A percentile compares a stretch with the other conserved stretches of the same genome.
Conservation (phyloP, 345 rosid species). For the Lenwebbia sp. region DNA sequence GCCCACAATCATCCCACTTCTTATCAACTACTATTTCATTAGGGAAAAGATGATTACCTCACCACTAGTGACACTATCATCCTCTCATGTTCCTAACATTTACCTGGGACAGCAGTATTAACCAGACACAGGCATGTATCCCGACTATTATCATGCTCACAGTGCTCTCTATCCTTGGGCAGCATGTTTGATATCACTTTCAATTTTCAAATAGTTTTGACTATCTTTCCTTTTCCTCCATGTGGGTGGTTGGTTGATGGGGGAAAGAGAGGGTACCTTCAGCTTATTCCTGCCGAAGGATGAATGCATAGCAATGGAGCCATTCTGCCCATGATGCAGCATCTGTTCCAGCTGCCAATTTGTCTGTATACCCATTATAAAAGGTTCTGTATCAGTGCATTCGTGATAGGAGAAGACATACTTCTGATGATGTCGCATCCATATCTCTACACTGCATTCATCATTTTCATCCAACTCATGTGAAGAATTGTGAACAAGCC, state of each 20-base stretch:
- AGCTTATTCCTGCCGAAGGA: slow-evolving; percentile 38
- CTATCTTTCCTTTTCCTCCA: background rate
- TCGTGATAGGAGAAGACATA: slow-evolving; percentile 39
- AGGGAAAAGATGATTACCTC: background rate
- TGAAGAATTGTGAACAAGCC: slow-evolving; percentile 28
- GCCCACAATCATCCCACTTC: background rate
- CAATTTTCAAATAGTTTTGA: background rate
- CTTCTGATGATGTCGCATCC: slow-evolving; percentile 42
- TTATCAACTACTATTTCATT: background rate
- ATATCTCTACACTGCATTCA: slow-evolving; percentile 25
- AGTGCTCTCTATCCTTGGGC: background rate
- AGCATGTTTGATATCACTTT: background rate
- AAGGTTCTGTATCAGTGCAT: slow-evolving; percentile 18
- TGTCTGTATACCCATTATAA: slow-evolving; percentile 41
- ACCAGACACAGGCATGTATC: background rate
- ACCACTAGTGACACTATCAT: background rate
- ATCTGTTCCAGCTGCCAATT: slow-evolving; percentile 56
- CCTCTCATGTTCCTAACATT: background rate
- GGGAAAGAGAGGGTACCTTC: slow-evolving; percentile 19
- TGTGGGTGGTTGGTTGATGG: background rate
- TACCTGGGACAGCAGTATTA: background rate
- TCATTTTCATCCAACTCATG: slow-evolving; percentile 30
- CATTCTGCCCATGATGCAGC: slow-evolving; percentile 30
- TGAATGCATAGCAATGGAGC: slow-evolving; percentile 33
- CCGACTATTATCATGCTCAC: background rate